Evolutionary conservation across 176 grass and related monocot genomes (phyloP).

Genomic region (Saccharum officinarum): DNA sequence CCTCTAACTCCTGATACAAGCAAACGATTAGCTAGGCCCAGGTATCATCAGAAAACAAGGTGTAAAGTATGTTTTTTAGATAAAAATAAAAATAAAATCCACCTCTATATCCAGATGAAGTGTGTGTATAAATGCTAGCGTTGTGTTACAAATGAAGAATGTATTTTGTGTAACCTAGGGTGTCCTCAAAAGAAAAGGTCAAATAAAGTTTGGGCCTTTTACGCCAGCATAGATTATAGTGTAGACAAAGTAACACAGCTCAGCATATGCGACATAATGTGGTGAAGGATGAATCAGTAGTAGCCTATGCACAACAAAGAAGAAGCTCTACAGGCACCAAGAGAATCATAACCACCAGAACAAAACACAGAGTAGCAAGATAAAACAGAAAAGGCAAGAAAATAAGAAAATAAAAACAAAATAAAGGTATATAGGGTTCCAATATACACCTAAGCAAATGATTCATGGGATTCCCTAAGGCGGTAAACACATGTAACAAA

Average conservation of each 20-base stretch:
- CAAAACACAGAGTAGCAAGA: not conserved
- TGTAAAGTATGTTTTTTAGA: too few relatives aligned
- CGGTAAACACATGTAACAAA: not conserved
- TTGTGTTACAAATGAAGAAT: not conserved
- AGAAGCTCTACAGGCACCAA: not conserved
- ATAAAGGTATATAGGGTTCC: not conserved
- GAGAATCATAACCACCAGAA: constrained; percentile 9
- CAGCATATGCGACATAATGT: not conserved
- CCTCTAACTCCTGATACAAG: constrained; percentile 36
- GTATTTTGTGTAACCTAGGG: not conserved
- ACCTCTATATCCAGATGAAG: too few relatives aligned
- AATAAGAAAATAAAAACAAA: not conserved
- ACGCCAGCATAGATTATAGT: not conserved
- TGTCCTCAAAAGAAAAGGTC: not conserved
- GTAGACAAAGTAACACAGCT: not conserved
- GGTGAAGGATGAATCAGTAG: not conserved
- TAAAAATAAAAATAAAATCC: too few relatives aligned
- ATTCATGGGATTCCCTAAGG: too few relatives aligned
- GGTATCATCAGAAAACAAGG: not conserved
- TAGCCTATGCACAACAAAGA: not conserved
- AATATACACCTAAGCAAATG: not conserved
- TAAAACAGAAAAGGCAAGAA: not conserved
- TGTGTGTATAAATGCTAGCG: not conserved
- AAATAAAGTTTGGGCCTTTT: not conserved
- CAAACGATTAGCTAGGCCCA: constrained; percentile 14